Evolutionary conservation across 2,329 filamentous ascomycete genomes (phyloP).

Genomic region (Lasiodiplodia theobromae): DNA sequence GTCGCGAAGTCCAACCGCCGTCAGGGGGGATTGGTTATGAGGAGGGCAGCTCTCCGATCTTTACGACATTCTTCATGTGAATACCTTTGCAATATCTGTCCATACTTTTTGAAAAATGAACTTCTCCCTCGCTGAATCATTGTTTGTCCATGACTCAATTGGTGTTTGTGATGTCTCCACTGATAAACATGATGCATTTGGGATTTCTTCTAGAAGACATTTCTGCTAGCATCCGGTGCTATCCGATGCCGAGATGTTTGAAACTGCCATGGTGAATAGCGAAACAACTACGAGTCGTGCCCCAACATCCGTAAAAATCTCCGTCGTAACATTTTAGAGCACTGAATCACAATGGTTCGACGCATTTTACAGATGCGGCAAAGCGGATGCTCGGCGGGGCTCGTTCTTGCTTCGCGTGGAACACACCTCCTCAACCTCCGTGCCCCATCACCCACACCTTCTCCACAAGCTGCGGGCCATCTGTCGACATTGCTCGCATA

Average conservation of each 20-base stretch:
- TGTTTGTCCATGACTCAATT: neutral
- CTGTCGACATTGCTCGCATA: neutral
- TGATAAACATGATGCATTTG: neutral
- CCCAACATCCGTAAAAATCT: constrained; percentile 5
- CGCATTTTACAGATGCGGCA: neutral
- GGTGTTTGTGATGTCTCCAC: neutral
- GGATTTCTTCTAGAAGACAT: neutral
- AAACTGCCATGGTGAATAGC: neutral
- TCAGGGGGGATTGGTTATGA: neutral
- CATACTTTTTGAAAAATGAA: neutral
- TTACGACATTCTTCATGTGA: constrained; percentile 13
- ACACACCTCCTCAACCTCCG: neutral
- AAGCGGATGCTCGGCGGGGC: neutral
- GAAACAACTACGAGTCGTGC: constrained; percentile 12
- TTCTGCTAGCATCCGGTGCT: neutral
- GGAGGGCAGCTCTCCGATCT: neutral
- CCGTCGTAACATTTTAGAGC: neutral
- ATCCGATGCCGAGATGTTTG: neutral
- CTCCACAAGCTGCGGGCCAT: neutral
- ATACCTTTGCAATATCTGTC: constrained; percentile 10
- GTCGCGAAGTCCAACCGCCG: neutral
- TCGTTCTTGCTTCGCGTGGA: neutral
- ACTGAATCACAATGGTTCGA: constrained; percentile 9
- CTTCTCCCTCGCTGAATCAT: neutral
- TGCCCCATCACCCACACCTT: neutral